Base-by-base conservation (phyloP, 2,329 filamentous ascomycete species). In the Dothideomycetes sp. region DNA sequence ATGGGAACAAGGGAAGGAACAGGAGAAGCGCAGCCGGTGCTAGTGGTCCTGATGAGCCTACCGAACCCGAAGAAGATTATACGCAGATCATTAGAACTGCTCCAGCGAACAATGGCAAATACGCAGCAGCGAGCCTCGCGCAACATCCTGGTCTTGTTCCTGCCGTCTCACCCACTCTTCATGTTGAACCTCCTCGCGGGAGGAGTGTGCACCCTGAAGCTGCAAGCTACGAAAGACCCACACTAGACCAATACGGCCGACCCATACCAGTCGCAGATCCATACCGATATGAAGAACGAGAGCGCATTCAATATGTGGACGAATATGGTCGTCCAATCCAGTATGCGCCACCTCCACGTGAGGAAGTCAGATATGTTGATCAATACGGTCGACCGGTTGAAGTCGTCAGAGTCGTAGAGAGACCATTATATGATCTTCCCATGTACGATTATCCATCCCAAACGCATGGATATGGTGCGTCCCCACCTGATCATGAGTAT, bases 311-410 rank as follows among this genome's bases (percentile, higher is more conserved):
- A 12, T 27, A 27, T 27, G 22, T 27, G 22, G 22, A 27, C 22
- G 22, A 27, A 27, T 27, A 27, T 27, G 22, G 22, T 12, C 22
- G 22, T 7, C 22, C 22, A 7, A 27, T 27, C 12, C 7, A 27
- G 12, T 27, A 27, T 27, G 22, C 22, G 7, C 22, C 22, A 12
- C 22, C 22, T 27, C 22, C 22, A 27, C 22, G 22, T 27, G 22
- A 27, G 12, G 49, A 49, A 35, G 47, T 49, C 3, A 43, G 52
- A n/a, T 58, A 55, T 42, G 51, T 57, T n/a, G 55, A 58, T 31
- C 46, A 56, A 36, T 55, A 55, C 40, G 55, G 55, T 29, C 45
- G 49, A 9, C 50, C 46, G 4, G 38, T 58, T 8, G 47, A 54
- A 36, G 45, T 55, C 11, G 46, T 52, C 10, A 42, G 36, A 16